Conservation (phyloP, 352 stramenopile species). For the Phytopythium boreale region DNA sequence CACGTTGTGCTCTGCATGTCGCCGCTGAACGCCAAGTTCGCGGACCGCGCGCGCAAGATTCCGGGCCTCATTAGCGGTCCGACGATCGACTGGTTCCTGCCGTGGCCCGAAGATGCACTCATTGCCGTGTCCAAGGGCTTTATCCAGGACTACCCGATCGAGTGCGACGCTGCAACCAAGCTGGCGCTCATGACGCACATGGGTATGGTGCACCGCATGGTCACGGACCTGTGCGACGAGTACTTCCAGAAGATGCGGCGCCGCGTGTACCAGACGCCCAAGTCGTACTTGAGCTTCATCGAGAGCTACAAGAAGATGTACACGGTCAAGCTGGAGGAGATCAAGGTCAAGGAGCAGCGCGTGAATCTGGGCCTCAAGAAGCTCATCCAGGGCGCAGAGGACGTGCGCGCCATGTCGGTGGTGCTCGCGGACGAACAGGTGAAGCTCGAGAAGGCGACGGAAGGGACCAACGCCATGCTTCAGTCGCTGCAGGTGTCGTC, state of each 20-base stretch:
- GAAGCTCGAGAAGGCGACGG: constrained; percentile 95
- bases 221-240: constrained; percentile 96
- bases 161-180: constrained; percentile 87
- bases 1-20: constrained; percentile 99
- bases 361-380: constrained; percentile 98
- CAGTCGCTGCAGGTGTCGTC: constrained; percentile 94
- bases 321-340: constrained; percentile 89
- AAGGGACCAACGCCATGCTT: constrained; percentile 98
- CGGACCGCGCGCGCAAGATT: constrained; percentile 95
- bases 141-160: constrained; percentile 95
- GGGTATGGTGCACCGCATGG: constrained; percentile 97
- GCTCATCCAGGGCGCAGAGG: constrained; percentile 95
- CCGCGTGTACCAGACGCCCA: constrained; percentile 97
- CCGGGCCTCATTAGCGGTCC: constrained; percentile 95
- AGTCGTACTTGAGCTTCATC: constrained; percentile 98
- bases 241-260: constrained; percentile 98
- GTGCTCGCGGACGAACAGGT: constrained; percentile 95
- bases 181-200: constrained; percentile 96
- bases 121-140: constrained; percentile 96
- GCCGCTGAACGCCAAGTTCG: constrained; percentile 98
- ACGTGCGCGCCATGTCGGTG: constrained; percentile 97
- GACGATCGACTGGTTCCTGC: constrained; percentile 99
- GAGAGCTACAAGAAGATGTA: constrained; percentile 98
- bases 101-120: constrained; percentile 98
- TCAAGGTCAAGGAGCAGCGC: constrained; percentile 96